Percentiles rank a stretch among this genome's conserved stretches.
Conservation (phyloP, 192 early-diverging fungal species). For the Dissophora ornata region DNA sequence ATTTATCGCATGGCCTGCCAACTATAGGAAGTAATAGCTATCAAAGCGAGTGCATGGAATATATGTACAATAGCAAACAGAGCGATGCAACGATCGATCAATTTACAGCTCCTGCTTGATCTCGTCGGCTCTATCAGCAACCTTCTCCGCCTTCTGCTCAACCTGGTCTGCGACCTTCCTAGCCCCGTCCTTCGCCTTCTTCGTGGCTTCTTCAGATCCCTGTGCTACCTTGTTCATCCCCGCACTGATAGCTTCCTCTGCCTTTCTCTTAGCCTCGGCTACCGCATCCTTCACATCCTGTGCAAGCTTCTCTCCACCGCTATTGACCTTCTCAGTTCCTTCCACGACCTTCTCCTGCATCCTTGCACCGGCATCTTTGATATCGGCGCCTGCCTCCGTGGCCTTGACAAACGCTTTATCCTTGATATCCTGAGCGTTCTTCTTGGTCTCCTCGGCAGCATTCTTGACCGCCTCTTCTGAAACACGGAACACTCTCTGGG, state of each 20-base stretch:
- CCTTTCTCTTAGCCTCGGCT: conserved; percentile 8
- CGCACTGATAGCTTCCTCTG: background rate
- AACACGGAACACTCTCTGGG: conserved; percentile 25
- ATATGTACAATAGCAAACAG: no score
- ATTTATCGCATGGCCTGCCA: no score
- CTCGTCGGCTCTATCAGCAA: conserved; percentile 17
- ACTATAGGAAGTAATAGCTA: no score
- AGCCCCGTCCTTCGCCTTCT: background rate
- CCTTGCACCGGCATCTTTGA: conserved; percentile 13
- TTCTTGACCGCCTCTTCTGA: conserved; percentile 18
- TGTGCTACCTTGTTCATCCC: no score
- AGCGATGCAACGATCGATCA: background rate
- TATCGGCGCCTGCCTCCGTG: background rate
- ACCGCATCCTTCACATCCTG: conserved; percentile 5
- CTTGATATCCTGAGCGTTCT: conserved; percentile 4
- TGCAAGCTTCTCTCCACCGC: conserved; percentile 18
- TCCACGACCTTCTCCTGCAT: conserved; percentile 15
- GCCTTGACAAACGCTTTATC: background rate
- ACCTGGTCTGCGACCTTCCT: conserved; percentile 11
- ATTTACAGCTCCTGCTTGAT: conserved; percentile 27
- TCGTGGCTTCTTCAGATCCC: background rate
- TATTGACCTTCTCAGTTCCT: conserved; percentile 22
- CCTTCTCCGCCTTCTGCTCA: conserved; percentile 8
- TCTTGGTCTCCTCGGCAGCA: conserved; percentile 2
- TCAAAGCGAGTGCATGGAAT: no score